Conservation (phyloP, 441 rosid species). For the Monsonia emarginata region DNA sequence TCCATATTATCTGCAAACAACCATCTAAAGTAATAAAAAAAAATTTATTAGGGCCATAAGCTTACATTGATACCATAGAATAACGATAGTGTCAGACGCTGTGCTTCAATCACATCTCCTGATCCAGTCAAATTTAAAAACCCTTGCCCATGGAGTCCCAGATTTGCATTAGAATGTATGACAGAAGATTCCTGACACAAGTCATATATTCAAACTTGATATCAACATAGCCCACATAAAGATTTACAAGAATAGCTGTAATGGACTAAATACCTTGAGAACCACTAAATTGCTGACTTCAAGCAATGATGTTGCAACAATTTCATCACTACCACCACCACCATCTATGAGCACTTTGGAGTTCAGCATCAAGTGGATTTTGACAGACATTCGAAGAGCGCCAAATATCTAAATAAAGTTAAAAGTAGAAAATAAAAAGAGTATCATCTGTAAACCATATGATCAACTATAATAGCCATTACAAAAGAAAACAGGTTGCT, state of each 20-base stretch:
- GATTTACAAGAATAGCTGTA: not conserved
- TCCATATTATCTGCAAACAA: not conserved
- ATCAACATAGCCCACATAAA: conserved; percentile 9
- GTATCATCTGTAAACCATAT: not conserved
- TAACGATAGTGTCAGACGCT: conserved; percentile 64
- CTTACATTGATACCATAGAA: conserved; percentile 72
- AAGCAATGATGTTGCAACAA: conserved; percentile 61
- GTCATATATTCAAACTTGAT: conserved; percentile 8
- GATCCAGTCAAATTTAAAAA: conserved; percentile 65
- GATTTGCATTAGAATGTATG: conserved; percentile 81
- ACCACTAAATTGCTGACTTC: conserved; percentile 82
- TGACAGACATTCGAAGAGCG: conserved; percentile 80
- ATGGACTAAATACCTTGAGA: conserved; percentile 51
- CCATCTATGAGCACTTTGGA: conserved; percentile 75
- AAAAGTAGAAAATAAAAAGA: conserved; percentile 12
- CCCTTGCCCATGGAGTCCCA: conserved; percentile 91
- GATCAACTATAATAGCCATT: conserved; percentile 4
- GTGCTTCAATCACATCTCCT: conserved; percentile 76
- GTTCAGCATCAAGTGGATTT: conserved; percentile 84
- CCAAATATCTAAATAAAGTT: conserved; percentile 55
- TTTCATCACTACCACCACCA: conserved; percentile 63
- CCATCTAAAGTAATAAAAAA: not conserved
- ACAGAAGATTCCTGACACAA: conserved; percentile 60
- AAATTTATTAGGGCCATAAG: conserved; percentile 6
- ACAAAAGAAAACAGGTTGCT: not conserved